Base-by-base conservation (phyloP, 2,329 filamentous ascomycete species). In the Helicocarpus griseus region DNA sequence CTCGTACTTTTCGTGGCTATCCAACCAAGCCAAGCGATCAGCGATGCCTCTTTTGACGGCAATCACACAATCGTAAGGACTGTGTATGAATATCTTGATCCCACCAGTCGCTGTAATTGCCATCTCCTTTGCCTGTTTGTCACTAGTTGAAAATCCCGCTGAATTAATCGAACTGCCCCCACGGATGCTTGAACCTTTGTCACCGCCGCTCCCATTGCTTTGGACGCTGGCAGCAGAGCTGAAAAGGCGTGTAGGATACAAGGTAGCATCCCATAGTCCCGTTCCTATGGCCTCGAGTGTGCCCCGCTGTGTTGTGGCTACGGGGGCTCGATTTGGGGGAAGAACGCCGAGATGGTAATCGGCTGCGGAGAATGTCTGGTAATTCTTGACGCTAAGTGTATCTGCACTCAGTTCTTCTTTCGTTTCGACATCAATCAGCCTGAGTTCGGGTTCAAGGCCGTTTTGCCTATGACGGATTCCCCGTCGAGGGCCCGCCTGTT, bases 11-110 rank as follows among this genome's bases (percentile, higher is more conserved):
- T 87, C 79, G 55, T 85, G 87, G 53, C 91, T 86, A 26, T 95
- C 66, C 13, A 97, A 75, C 91, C 91, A 98, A 6, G 77, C 74
- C 21, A 97, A 73, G 62, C 95, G 89, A 68, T 98, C 93, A 3
- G 82, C 75, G 14, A 95, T 75, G 62, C 95, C 90, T 58, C 93
- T 79, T 64, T 90, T 90, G 2, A 93, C 88, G 0, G 89, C 88
- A 50, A 96, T 73, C n/a, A 97, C 85, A 61, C 90, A 97, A 68
- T 98, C 93, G 63, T 94, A 98, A 0, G 93, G 93, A 60, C 89
- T 96, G 62, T 95, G 89, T 38, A 98, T 88, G 65, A 96, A 96
- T 14, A 98, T 86, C 62, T 97, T 87, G 58, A 84, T 74, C 5
- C 83, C 83, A 35, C 77, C 73, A 8, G 77, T 75, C 4, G 72